Conservation (phyloP, 208 protist genomes). For the Trypanosomatidae sp. region DNA sequence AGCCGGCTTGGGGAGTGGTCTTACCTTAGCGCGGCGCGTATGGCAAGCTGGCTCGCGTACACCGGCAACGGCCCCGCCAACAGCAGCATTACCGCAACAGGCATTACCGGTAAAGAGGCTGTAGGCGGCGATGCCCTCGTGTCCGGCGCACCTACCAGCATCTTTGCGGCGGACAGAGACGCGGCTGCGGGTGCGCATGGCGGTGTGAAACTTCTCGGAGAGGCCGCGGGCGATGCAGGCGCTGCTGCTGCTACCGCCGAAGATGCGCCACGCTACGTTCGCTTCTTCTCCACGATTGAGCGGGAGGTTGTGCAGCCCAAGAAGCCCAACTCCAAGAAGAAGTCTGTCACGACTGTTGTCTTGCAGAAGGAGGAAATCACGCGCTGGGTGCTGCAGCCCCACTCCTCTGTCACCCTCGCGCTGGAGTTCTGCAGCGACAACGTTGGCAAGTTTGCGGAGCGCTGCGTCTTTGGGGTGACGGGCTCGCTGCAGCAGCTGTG, state of each 20-base stretch:
- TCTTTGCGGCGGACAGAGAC: too few species aligned
- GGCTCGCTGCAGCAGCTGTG: constrained; percentile 67
- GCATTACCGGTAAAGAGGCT: too few species aligned
- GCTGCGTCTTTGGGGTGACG: constrained; percentile 83
- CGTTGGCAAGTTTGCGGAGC: constrained; percentile 29
- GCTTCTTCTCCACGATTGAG: constrained; percentile 73
- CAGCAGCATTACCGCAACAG: too few species aligned
- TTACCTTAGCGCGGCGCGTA: constrained; percentile 25
- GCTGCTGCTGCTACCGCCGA: neutral
- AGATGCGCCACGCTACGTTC: constrained; percentile 46
- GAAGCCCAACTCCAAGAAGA: constrained; percentile 30
- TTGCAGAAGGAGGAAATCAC: constrained; percentile 60
- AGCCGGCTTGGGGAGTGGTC: constrained; percentile 30
- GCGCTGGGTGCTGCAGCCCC: constrained; percentile 82
- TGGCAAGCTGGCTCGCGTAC: constrained; percentile 16
- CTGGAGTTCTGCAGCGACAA: constrained; percentile 84
- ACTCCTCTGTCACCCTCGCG: constrained; percentile 57
- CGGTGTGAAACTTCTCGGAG: too few species aligned
- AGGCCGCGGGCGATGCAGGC: neutral
- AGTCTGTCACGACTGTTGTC: constrained; percentile 17
- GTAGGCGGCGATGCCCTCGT: neutral
- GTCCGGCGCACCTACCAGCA: neutral
- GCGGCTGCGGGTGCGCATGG: too few species aligned
- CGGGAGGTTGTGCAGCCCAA: constrained; percentile 51
- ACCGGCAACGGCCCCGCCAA: too few species aligned